Evolutionary conservation across 441 rosid genomes (phyloP).

Genomic region (Omphalea diandra): DNA sequence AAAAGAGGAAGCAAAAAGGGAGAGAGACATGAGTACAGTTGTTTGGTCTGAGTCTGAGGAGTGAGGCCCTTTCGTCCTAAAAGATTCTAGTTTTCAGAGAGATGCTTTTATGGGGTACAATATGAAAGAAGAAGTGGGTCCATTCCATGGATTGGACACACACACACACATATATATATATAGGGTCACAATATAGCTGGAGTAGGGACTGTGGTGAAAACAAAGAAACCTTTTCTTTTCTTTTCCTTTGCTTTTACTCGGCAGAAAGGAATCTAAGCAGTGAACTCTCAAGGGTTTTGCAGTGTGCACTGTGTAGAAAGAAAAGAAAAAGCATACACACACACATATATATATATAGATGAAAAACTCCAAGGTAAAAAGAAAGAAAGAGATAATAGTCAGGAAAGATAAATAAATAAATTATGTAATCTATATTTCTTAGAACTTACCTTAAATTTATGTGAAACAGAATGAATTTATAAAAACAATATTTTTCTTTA

Average conservation of each 20-base stretch:
- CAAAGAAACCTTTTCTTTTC: conserved; percentile 20
- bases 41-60: conserved; percentile 1
- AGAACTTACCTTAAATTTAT: no score
- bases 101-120: conserved; percentile 10
- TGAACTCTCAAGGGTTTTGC: not conserved
- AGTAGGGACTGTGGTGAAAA: conserved; percentile 11
- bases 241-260: not conserved
- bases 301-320: not conserved
- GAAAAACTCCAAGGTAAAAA: no score
- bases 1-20: conserved; percentile 15
- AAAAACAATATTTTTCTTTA: no score
- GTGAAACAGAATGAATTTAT: no score
- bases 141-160: conserved; percentile 9
- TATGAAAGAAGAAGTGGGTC: conserved; percentile 21
- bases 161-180: not conserved
- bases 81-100: conserved; percentile 32
- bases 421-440: no score
- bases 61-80: conserved; percentile 29
- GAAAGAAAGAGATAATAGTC: no score
- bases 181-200: not conserved
- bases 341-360: no score
- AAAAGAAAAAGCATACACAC: no score
- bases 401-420: no score
- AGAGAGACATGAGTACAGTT: conserved; percentile 10
- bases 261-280: conserved; percentile 26